These are phyloP conservation scores for Talaromyces trachyspermus DNA, from an alignment of 495 filamentous ascomycete species.

Conservation along the genomic window DNA sequence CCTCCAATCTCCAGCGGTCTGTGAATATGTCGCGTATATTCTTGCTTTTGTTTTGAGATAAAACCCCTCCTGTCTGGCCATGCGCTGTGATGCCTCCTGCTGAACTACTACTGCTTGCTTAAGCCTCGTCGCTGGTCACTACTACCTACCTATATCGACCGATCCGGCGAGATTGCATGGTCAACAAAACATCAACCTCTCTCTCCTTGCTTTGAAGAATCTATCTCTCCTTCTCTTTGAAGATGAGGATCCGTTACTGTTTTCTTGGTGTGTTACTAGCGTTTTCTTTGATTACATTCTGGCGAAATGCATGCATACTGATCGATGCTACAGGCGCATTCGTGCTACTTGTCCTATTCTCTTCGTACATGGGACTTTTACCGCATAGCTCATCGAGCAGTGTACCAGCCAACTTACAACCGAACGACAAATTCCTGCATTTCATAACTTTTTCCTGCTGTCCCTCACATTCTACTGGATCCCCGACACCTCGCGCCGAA, in stretches of 20 bases:
- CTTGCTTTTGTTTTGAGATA: neutral
- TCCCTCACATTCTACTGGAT: constrained; percentile 95
- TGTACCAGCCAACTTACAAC: constrained; percentile 59
- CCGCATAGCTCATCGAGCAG: constrained; percentile 48
- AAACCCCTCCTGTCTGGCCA: neutral
- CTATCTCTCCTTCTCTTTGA: constrained; percentile 8
- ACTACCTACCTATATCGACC: no score
- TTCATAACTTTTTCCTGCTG: constrained; percentile 81
- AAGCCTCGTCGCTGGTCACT: no score
- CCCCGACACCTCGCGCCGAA: constrained; percentile 78
- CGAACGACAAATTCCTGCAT: constrained; percentile 88
- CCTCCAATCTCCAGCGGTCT: no score
- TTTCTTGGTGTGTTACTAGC: constrained; percentile 70
- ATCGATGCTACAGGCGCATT: constrained; percentile 56
- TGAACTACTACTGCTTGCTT: neutral
- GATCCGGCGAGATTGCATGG: neutral
- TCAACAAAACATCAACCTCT: neutral
- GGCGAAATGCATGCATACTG: neutral
- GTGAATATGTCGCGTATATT: neutral
- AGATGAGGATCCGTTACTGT: constrained; percentile 62
- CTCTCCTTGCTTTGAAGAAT: neutral
- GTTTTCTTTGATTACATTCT: no score
- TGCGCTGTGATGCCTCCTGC: neutral
- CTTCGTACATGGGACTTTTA: constrained; percentile 72
- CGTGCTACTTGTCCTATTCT: constrained; percentile 61